A percentile compares a stretch with the other conserved stretches of the same genome.
phyloP scores from a whole-genome alignment of 2,329 filamentous ascomycete species.

The Acephala macrosclerotiorum region DNA sequence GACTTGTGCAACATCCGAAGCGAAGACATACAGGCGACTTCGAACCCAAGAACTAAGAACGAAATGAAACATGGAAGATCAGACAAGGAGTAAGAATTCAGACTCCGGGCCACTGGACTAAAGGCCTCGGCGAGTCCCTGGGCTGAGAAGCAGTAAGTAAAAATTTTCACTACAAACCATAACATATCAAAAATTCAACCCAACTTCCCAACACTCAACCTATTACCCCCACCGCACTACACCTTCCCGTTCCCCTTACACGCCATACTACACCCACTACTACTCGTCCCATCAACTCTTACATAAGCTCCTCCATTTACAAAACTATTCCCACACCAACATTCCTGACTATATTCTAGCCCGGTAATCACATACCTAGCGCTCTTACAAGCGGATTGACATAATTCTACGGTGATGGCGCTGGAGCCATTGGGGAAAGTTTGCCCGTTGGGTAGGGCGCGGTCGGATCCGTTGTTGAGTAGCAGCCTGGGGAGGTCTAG shows the following conservation, averaged over 20 bases:
- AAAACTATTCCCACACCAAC: neutral
- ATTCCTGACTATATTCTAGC: neutral
- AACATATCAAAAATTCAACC: too few relatives aligned
- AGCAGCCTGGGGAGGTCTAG: neutral
- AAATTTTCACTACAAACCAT: too few relatives aligned
- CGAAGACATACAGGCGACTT: too few relatives aligned
- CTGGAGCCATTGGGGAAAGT: neutral
- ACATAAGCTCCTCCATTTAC: neutral
- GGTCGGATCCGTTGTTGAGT: neutral
- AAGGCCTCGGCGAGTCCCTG: too few relatives aligned
- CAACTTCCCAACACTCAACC: neutral
- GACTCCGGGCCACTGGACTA: too few relatives aligned
- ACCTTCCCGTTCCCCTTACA: neutral
- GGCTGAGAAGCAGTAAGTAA: too few relatives aligned
- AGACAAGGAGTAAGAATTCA: too few relatives aligned
- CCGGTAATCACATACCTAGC: neutral
- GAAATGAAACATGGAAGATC: too few relatives aligned
- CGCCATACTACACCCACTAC: neutral
- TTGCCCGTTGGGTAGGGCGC: neutral
- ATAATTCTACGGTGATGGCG: neutral
- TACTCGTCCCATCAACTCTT: neutral
- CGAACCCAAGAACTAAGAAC: too few relatives aligned
- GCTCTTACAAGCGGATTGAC: neutral
- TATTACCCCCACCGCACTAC: neutral
- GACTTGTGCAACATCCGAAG: too few relatives aligned